Percentiles rank a stretch among this genome's conserved stretches.
Evolutionary conservation across 768 basidiomycete genomes (phyloP).

Genomic region (Zangia roseola): DNA sequence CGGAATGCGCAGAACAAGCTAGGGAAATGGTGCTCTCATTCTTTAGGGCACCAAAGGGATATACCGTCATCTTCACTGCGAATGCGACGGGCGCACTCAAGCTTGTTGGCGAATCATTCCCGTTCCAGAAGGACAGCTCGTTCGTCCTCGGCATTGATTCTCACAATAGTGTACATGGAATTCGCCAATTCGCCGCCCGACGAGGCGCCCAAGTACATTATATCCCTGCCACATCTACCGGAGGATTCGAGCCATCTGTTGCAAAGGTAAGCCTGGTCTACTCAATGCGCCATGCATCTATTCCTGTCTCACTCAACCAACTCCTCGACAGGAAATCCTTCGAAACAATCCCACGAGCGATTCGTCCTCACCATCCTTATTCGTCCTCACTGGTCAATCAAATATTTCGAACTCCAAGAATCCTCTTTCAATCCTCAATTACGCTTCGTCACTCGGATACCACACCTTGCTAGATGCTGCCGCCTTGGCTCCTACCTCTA

Average conservation of each 20-base stretch:
- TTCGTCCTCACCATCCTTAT: conserved; percentile 48
- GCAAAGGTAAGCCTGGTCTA: conserved; percentile 51
- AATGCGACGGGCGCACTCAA: conserved; percentile 81
- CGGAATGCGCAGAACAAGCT: conserved; percentile 65
- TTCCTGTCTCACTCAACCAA: conserved; percentile 2
- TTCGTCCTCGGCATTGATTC: conserved; percentile 75
- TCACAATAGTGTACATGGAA: conserved; percentile 84
- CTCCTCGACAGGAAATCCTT: conserved; percentile 49
- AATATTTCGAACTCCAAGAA: conserved; percentile 80
- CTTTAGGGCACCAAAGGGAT: conserved; percentile 72
- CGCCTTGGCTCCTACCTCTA: conserved; percentile 71
- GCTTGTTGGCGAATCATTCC: conserved; percentile 79
- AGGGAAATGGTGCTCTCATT: conserved; percentile 71
- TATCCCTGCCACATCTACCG: conserved; percentile 58
- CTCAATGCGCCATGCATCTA: conserved; percentile 9
- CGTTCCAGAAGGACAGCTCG: conserved; percentile 55
- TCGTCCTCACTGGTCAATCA: conserved; percentile 77
- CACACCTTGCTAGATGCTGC: conserved; percentile 79
- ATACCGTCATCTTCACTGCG: conserved; percentile 78
- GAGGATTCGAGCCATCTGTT: conserved; percentile 57
- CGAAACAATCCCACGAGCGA: conserved; percentile 45
- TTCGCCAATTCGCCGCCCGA: conserved; percentile 64
- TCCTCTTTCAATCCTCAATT: conserved; percentile 58
- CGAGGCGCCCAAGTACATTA: conserved; percentile 61
- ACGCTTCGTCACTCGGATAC: conserved; percentile 70